A percentile compares a stretch with the other conserved stretches of the same genome.
Conservation (phyloP, 352 stramenopile genomes). For the Phytophthora hibernalis region DNA sequence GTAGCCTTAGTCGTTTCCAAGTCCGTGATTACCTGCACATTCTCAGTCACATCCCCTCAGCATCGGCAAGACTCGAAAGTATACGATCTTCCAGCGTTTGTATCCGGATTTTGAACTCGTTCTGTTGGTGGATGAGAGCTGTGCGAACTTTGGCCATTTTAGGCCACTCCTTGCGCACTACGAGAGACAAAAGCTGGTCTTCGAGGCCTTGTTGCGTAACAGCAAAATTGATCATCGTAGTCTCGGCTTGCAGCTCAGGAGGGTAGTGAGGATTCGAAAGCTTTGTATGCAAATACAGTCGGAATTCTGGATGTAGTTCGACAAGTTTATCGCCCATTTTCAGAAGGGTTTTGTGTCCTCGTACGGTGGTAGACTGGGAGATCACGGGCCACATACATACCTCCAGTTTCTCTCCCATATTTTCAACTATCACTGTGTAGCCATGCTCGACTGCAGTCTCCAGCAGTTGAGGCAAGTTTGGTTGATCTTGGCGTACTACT, state of each 20-base stretch:
- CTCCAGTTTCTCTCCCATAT: slow-evolving; percentile 90
- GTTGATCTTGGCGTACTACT: slow-evolving; percentile 85
- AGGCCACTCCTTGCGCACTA: slow-evolving; percentile 92
- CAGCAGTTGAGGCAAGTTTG: slow-evolving; percentile 76
- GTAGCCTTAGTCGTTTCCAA: slow-evolving; percentile 95
- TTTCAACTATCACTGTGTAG: slow-evolving; percentile 87
- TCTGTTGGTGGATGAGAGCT: slow-evolving; percentile 89
- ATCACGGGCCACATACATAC: slow-evolving; percentile 89
- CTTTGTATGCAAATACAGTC: slow-evolving; percentile 93
- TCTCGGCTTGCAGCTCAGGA: slow-evolving; percentile 92
- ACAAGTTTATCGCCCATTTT: slow-evolving; percentile 91
- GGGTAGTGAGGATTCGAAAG: slow-evolving; percentile 94
- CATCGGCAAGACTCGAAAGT: slow-evolving; percentile 79
- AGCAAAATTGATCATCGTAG: slow-evolving; percentile 93
- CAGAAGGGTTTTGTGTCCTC: slow-evolving; percentile 76
- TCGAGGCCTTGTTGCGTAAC: slow-evolving; percentile 91
- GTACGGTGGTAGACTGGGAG: slow-evolving; percentile 69
- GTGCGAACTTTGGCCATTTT: slow-evolving; percentile 83
- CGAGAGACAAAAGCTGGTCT: slow-evolving; percentile 89
- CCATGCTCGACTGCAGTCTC: slow-evolving; percentile 86
- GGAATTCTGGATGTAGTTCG: slow-evolving; percentile 83
- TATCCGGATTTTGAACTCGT: slow-evolving; percentile 91
- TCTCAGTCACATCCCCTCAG: slow-evolving; percentile 93
- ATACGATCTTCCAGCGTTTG: slow-evolving; percentile 92
- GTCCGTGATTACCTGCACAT: slow-evolving; percentile 95